Base-by-base conservation (phyloP, 2,329 filamentous ascomycete species). In the Colletotrichum simmondsii region DNA sequence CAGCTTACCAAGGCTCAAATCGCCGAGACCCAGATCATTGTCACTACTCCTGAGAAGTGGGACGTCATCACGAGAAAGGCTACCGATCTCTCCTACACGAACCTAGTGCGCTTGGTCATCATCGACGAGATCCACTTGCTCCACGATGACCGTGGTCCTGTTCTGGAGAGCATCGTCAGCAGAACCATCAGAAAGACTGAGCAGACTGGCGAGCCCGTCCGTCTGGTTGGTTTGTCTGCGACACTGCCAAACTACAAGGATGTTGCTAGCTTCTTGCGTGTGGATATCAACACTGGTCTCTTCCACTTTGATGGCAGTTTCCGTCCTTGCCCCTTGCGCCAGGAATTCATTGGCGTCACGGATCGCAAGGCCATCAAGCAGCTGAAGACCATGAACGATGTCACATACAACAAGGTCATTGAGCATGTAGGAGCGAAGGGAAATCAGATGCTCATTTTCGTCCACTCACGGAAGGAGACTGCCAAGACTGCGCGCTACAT, bases 361-460 rank as follows among this genome's bases (percentile, higher is more conserved):
- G 97, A 99, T 77, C 97, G 97, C 85, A 98, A 98, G 82, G 94
- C 97, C 6, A 99, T 99, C 85, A 99, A 98, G 84, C 97, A 99
- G 82, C 87, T 99, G 67, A 98, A 98, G 88, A 97, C 94, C 1
- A 99, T 99, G 97, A 99, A 99, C 80, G 97, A 99, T 78, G 95
- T 99, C 67, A 98, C 95, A 71, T 99, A 99, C 83, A 97, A 92
- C 75, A 99, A 99, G 83, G 95, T 98, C 32, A 90, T 99, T 67
- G 97, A 99, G 82, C 96, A 98, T 80, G 96, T 98, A 35, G 97
- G 97, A 7, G 92, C 93, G 72, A 93, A 97, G 79, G 92, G 94
- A 75, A 98, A 99, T 78, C 97, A 99, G 82, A 98, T 99, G 95
- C 91, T 99, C 52, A 98, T 99, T 72, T 99, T 99, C 80, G 97